Conservation (phyloP, 2,329 filamentous ascomycete species). For the Xylariaceae sp. region DNA sequence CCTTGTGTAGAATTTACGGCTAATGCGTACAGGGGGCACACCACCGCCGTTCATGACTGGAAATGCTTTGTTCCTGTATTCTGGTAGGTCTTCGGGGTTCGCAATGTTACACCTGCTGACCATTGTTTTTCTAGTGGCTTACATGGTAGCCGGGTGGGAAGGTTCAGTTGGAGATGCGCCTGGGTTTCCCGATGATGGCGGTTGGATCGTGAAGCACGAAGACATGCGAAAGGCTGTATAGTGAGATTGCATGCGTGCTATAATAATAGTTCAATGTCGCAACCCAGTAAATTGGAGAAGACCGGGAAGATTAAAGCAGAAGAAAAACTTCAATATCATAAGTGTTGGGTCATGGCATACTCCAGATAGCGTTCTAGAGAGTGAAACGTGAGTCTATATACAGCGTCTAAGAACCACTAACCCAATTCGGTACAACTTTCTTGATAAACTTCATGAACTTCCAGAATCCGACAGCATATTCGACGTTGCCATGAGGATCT, state of each 20-base stretch:
- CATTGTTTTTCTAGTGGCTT: conserved; percentile 31
- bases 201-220: conserved; percentile 36
- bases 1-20: background rate
- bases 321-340: too few species aligned
- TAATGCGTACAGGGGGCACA: conserved; percentile 18
- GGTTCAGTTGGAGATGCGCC: conserved; percentile 31
- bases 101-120: background rate
- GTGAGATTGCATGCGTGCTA: background rate
- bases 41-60: conserved; percentile 38
- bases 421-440: conserved; percentile 52
- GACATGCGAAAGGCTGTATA: conserved; percentile 35
- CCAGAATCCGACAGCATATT: conserved; percentile 60
- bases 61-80: conserved; percentile 37
- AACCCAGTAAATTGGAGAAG: too few species aligned
- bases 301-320: too few species aligned
- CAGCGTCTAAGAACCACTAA: conserved; percentile 9
- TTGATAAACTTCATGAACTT: conserved; percentile 65
- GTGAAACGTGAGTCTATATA: background rate
- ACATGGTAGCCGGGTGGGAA: conserved; percentile 35
- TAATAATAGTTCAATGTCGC: too few species aligned
- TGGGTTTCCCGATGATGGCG: conserved; percentile 36
- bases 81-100: conserved; percentile 19
- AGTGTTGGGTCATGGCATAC: too few species aligned
- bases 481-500: conserved; percentile 60
- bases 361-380: background rate